phyloP scores from a whole-genome alignment of 371 early-diverging fungal species.

The Apophysomyces sp. region DNA sequence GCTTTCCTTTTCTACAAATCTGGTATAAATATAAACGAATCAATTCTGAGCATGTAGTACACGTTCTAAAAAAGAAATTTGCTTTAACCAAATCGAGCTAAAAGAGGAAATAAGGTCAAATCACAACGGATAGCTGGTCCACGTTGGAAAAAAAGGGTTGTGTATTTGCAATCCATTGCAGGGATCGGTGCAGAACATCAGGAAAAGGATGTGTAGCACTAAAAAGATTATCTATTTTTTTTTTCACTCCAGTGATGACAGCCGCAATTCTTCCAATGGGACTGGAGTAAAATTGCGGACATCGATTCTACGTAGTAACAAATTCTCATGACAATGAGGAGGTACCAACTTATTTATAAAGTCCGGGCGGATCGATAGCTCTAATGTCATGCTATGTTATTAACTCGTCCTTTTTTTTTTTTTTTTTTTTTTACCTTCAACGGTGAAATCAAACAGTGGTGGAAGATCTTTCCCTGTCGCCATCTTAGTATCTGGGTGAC shows the following conservation, averaged over 20 bases:
- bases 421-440: conserved; percentile 57
- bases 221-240: background rate
- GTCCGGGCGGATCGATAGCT: conserved; percentile 55
- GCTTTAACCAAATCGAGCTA: background rate
- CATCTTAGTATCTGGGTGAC: conserved; percentile 82
- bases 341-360: conserved; percentile 64
- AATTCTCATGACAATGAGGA: conserved; percentile 55
- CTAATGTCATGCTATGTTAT: conserved; percentile 15
- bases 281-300: conserved; percentile 46
- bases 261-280: conserved; percentile 35
- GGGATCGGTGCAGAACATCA: background rate
- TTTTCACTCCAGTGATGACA: conserved; percentile 7
- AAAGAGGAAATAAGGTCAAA: background rate
- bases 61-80: conserved; percentile 1
- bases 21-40: background rate
- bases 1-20: background rate
- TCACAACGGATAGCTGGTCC: background rate
- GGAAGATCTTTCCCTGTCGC: conserved; percentile 84
- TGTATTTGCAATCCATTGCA: background rate
- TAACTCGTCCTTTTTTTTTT: background rate
- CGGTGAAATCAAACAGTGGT: conserved; percentile 88
- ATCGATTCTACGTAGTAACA: conserved; percentile 46
- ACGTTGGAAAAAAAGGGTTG: background rate
- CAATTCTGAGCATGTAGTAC: background rate
- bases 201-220: background rate